A percentile compares a stretch with the other conserved stretches of the same genome.
phyloP scores from a whole-genome alignment of 2,329 filamentous ascomycete species.

The Cercospora canescens region DNA sequence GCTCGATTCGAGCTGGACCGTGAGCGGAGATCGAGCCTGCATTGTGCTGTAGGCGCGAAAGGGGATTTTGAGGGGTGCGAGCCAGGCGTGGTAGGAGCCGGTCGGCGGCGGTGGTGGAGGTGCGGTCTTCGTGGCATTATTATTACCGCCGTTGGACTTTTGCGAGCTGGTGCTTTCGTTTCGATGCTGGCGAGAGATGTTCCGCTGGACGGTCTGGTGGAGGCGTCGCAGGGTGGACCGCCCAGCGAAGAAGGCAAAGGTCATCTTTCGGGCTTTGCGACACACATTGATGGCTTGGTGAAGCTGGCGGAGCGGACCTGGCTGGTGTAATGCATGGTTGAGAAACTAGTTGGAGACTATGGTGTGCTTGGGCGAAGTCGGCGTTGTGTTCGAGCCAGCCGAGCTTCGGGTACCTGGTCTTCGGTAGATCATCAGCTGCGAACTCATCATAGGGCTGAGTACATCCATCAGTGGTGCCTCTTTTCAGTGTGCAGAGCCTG shows the following conservation, averaged over 20 bases:
- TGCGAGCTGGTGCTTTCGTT: slow-evolving; percentile 22
- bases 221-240: slow-evolving; percentile 33
- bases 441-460: slow-evolving; percentile 11
- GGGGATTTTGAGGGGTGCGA: slow-evolving; percentile 47
- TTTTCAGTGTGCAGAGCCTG: neutral
- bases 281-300: slow-evolving; percentile 10
- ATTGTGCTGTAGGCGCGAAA: slow-evolving; percentile 64
- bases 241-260: slow-evolving; percentile 28
- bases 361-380: slow-evolving; percentile 4
- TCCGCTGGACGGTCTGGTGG: slow-evolving; percentile 36
- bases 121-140: slow-evolving; percentile 11
- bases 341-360: neutral
- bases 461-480: neutral
- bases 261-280: slow-evolving; percentile 26
- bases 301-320: neutral
- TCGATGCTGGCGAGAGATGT: slow-evolving; percentile 31
- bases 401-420: neutral
- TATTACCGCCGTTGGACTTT: slow-evolving; percentile 15
- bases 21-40: slow-evolving; percentile 70
- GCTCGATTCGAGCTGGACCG: slow-evolving; percentile 75
- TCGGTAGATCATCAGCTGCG: neutral
- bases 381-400: neutral
- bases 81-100: slow-evolving; percentile 48
- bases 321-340: neutral
- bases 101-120: slow-evolving; percentile 22